Conservation (phyloP, 495 filamentous ascomycete species). For the Aspergillus homomorphus region DNA sequence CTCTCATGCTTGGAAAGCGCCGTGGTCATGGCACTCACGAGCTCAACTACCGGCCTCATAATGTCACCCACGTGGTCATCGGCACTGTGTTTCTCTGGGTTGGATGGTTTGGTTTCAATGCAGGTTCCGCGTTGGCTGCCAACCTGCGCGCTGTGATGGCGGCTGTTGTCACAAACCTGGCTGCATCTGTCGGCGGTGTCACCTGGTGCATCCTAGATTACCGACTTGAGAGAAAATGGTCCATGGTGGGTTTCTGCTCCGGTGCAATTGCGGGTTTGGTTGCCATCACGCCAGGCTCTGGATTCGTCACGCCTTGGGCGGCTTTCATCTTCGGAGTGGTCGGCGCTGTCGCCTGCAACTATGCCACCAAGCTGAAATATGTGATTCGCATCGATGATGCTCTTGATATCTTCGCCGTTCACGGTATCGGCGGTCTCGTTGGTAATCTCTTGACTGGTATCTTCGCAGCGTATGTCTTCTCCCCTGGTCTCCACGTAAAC, state of each 20-base stretch:
- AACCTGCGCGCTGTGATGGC: slow-evolving; percentile 74
- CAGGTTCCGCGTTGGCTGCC: slow-evolving; percentile 82
- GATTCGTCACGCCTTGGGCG: slow-evolving; percentile 88
- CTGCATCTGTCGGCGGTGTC: slow-evolving; percentile 71
- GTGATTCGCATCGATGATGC: slow-evolving; percentile 82
- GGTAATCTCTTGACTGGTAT: slow-evolving; percentile 88
- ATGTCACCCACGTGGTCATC: slow-evolving; percentile 94
- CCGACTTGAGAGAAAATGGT: slow-evolving; percentile 92
- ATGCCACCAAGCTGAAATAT: slow-evolving; percentile 96
- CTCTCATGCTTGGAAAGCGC: slow-evolving; percentile 78
- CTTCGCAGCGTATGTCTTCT: slow-evolving; percentile 73
- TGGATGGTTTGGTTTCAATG: slow-evolving; percentile 99
- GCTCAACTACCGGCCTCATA: slow-evolving; percentile 95
- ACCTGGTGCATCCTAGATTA: slow-evolving; percentile 97
- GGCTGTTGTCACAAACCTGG: slow-evolving; percentile 55
- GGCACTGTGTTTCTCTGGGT: slow-evolving; percentile 99
- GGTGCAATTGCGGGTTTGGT: slow-evolving; percentile 91
- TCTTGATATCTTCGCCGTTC: slow-evolving; percentile 91
- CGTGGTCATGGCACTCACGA: slow-evolving; percentile 82
- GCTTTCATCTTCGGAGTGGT: slow-evolving; percentile 87
- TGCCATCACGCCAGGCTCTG: slow-evolving; percentile 88
- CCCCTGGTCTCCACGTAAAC: not conserved
- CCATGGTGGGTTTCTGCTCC: slow-evolving; percentile 93
- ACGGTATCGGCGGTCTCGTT: slow-evolving; percentile 81
- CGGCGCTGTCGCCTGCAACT: slow-evolving; percentile 84